Conservation (phyloP, 1,139 yeast genomes). For the Yamadazyma dushanensis region DNA sequence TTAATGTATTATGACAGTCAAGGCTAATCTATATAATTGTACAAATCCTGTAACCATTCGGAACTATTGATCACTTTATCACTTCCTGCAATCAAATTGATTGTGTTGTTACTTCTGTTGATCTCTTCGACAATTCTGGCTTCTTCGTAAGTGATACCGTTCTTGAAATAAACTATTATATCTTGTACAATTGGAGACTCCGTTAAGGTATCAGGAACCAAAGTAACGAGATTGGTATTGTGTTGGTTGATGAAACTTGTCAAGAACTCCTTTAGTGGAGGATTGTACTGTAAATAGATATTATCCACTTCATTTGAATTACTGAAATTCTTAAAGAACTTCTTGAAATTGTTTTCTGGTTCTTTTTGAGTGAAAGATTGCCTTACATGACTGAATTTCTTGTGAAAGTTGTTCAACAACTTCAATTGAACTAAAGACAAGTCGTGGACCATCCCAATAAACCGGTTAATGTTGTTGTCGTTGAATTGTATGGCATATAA, state of each 20-base stretch:
- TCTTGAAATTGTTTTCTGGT: slow-evolving; percentile 24
- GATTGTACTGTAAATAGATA: slow-evolving; percentile 68
- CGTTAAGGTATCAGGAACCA: slow-evolving; percentile 15
- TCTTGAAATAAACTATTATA: slow-evolving; percentile 76
- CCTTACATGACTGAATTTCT: slow-evolving; percentile 11
- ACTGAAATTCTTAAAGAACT: slow-evolving; percentile 26
- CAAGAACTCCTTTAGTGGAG: slow-evolving; percentile 58
- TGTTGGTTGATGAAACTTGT: slow-evolving; percentile 21
- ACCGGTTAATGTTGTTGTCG: slow-evolving; percentile 24
- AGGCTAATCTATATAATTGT: slow-evolving; percentile 11
- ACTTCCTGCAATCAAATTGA: slow-evolving; percentile 68
- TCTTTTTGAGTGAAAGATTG: slow-evolving; percentile 14
- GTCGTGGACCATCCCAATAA: slow-evolving; percentile 30
- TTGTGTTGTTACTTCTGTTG: slow-evolving; percentile 51
- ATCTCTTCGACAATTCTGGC: slow-evolving; percentile 78
- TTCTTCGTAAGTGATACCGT: slow-evolving; percentile 93
- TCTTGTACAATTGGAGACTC: slow-evolving; percentile 57
- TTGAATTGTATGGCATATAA: slow-evolving; percentile 70
- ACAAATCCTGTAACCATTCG: slow-evolving; percentile 42
- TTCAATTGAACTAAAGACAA: slow-evolving; percentile 37
- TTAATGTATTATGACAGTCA: slow-evolving; percentile 1
- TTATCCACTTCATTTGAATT: slow-evolving; percentile 39
- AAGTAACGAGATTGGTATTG: slow-evolving; percentile 11
- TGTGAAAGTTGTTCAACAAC: slow-evolving; percentile 32
- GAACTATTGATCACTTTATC: slow-evolving; percentile 64